Evolutionary conservation across 2,329 filamentous ascomycete genomes (phyloP), one percentile per base, ranked within the genome.

Genomic region (Stachybotrys chartarum): DNA sequence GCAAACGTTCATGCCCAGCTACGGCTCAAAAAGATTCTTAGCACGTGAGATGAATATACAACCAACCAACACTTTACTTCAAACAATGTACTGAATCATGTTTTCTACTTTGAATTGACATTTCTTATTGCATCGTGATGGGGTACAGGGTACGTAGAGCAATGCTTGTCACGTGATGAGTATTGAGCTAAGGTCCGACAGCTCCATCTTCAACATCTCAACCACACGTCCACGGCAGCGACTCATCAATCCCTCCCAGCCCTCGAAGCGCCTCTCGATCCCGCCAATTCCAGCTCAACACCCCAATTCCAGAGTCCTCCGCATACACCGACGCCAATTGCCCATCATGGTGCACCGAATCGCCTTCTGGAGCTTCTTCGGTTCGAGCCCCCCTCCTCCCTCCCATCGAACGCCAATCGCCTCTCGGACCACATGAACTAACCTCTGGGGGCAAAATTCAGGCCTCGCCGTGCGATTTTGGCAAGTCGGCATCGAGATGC

Each of bases 401-500:
- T 42, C 14, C 45, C 45, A 18, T 16, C 8, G 24, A 24, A 12
- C 42, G 42, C 12, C 42, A 45, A 17, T 5, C 42, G 42, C 42
- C 55, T 10, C 39, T 30, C 30, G 54, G 47, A 44, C 8, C 31
- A 35, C 30, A 11, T 32, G 45, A 50, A 17, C 49, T 51, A 51
- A 51, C 49, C 5, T 30, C 30, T 48, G 16, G 17, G 1, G 42
- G 10, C 31, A 5, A 11, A 17, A n/a, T 52, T 57, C 65, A 99
- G 94, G 94, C 80, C 77, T 97, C 67, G 91, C 89, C 70, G 88
- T 92, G 69, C 90, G 93, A 66, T 83, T 94, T 75, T 97, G 92
- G 90, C 94, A 97, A 76, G 87, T 99, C 72, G 94, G 93, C 69
- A 94, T 99, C 72, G 91, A 99, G 79, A 96, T 96, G 91, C 91